Evolutionary conservation across 345 rosid species (phyloP).

Genomic region (Ceriops decandra): DNA sequence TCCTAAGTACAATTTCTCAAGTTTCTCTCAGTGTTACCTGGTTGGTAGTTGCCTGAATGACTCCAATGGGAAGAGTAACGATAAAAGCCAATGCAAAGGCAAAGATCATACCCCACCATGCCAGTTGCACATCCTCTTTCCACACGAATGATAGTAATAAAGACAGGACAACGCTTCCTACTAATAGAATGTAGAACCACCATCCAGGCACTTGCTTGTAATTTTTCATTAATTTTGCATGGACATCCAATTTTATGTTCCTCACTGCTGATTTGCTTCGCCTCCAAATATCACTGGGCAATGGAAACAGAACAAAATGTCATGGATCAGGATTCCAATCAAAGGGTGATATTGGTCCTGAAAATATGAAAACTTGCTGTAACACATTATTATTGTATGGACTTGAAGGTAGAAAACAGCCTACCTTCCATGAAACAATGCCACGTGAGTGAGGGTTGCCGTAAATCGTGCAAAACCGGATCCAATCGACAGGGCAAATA

Average conservation of each 20-base stretch:
- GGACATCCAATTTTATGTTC: constrained; percentile 73
- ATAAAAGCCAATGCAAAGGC: constrained; percentile 83
- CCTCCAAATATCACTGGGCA: constrained; percentile 70
- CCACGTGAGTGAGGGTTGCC: constrained; percentile 91
- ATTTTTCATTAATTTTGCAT: constrained; percentile 64
- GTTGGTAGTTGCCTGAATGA: constrained; percentile 98
- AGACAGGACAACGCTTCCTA: constrained; percentile 56
- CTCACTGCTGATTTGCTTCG: constrained; percentile 77
- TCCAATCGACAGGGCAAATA: constrained; percentile 96
- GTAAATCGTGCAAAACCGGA: constrained; percentile 97
- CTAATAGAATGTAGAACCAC: constrained; percentile 72
- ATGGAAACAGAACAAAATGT: constrained; percentile 13
- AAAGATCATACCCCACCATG: constrained; percentile 96
- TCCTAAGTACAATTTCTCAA: no score
- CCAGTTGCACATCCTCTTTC: constrained; percentile 75
- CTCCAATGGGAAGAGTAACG: constrained; percentile 95
- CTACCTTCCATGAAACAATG: constrained; percentile 91
- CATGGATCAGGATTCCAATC: not conserved
- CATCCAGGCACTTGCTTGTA: constrained; percentile 94
- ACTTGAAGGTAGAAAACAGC: not conserved
- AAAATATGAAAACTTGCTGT: not conserved
- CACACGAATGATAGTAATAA: constrained; percentile 75
- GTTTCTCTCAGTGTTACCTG: constrained; percentile 43
- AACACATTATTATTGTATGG: not conserved
- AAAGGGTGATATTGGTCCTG: not conserved